phyloP scores from a whole-genome alignment of 2,329 filamentous ascomycete genomes.

The Talaromyces sp. region DNA sequence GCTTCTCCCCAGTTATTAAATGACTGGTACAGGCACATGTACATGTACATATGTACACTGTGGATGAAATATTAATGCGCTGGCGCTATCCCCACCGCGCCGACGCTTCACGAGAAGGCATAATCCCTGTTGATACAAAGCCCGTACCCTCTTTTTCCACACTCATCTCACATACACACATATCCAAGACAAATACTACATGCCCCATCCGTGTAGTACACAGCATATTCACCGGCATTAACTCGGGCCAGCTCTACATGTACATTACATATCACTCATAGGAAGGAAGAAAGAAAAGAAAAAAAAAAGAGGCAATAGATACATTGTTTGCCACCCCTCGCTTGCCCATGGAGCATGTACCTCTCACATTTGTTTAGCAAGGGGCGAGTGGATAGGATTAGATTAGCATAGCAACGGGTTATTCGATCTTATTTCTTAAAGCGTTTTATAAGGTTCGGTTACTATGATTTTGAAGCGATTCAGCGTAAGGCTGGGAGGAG shows the following conservation, averaged over 20 bases:
- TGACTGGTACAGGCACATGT: background rate
- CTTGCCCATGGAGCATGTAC: background rate
- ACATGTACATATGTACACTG: background rate
- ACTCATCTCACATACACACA: background rate
- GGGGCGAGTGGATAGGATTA: background rate
- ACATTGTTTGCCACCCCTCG: background rate
- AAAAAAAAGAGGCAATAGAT: background rate
- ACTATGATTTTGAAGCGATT: too few relatives aligned
- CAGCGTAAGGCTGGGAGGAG: background rate
- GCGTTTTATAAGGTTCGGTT: background rate
- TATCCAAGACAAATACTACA: background rate
- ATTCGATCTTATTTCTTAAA: background rate
- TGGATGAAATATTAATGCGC: background rate
- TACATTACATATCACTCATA: background rate
- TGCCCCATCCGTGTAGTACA: background rate
- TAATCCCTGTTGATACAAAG: background rate
- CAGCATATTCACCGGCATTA: background rate
- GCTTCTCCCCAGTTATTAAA: background rate
- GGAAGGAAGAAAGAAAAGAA: too few relatives aligned
- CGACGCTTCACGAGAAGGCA: background rate
- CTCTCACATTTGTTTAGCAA: background rate
- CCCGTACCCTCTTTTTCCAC: background rate
- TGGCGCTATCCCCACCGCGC: background rate
- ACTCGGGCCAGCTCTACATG: background rate
- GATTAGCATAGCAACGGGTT: background rate